Conservation (phyloP, 257 asterid species). For the Craterostigma plantagineum region DNA sequence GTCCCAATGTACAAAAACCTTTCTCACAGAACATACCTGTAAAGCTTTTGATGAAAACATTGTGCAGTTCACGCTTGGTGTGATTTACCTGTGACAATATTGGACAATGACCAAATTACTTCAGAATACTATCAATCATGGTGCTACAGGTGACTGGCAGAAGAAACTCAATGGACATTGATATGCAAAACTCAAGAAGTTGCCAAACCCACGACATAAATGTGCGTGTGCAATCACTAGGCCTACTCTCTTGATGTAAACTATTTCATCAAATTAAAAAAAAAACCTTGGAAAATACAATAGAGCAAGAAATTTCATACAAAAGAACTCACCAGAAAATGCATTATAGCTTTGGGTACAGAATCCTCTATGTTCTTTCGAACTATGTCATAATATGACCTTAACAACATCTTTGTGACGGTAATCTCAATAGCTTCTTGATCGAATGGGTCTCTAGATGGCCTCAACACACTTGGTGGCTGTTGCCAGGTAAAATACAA, state of each 20-base stretch:
- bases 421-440: conserved; percentile 38
- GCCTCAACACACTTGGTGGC: conserved; percentile 43
- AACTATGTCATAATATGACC: conserved; percentile 56
- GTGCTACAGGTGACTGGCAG: too few relatives aligned
- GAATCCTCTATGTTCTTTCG: conserved; percentile 50
- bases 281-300: background rate
- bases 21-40: conserved; percentile 41
- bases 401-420: conserved; percentile 31
- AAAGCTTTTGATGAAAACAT: conserved; percentile 77
- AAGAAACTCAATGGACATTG: too few relatives aligned
- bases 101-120: background rate
- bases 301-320: background rate
- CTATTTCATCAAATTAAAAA: background rate
- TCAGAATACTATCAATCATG: too few relatives aligned
- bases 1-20: background rate
- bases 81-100: conserved; percentile 62
- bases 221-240: too few relatives aligned
- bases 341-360: conserved; percentile 67
- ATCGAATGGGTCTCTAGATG: conserved; percentile 30
- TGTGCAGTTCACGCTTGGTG: conserved; percentile 87
- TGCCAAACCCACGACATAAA: too few relatives aligned
- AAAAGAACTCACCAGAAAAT: conserved; percentile 35
- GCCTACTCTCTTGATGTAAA: too few relatives aligned
- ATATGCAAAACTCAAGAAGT: too few relatives aligned
- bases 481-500: conserved; percentile 9